Evolutionary conservation across 2,329 filamentous ascomycete species (phyloP).

Genomic region (Venturia nashicola): DNA sequence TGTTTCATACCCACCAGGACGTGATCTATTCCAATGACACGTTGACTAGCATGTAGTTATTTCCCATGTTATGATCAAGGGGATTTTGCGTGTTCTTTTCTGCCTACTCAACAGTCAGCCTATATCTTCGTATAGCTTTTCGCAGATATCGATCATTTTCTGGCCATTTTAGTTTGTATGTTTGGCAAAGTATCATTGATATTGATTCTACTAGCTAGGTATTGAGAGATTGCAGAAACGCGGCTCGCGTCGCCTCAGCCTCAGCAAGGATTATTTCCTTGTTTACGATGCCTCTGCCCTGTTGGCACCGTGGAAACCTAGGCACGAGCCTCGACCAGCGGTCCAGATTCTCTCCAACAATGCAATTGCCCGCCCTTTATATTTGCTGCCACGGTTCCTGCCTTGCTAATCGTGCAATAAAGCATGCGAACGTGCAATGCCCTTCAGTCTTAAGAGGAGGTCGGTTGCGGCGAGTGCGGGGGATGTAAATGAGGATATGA

Average conservation of each 20-base stretch:
- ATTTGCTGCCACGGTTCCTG: neutral
- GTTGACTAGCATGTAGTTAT: too few species aligned
- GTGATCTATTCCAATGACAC: too few species aligned
- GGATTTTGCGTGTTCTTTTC: too few species aligned
- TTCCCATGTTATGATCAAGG: too few species aligned
- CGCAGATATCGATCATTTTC: too few species aligned
- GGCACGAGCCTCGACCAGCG: neutral
- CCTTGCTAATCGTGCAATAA: neutral
- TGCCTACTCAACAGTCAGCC: too few species aligned
- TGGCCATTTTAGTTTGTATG: too few species aligned
- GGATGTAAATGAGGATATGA: neutral
- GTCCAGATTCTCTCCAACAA: neutral
- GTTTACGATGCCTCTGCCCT: conserved; percentile 1
- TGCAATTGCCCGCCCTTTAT: neutral
- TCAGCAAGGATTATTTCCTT: conserved; percentile 1
- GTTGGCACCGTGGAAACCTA: neutral
- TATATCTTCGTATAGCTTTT: too few species aligned
- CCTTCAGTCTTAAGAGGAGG: neutral
- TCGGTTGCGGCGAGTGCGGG: neutral
- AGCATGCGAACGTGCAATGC: neutral
- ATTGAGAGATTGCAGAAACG: neutral
- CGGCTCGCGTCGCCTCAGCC: neutral
- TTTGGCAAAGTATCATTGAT: too few species aligned
- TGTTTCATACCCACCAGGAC: too few species aligned
- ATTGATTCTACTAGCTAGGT: too few species aligned